A percentile compares a stretch with the other conserved stretches of the same genome.
Evolutionary conservation across 2,329 filamentous ascomycete species (phyloP).

Genomic region (Phoma sp.): DNA sequence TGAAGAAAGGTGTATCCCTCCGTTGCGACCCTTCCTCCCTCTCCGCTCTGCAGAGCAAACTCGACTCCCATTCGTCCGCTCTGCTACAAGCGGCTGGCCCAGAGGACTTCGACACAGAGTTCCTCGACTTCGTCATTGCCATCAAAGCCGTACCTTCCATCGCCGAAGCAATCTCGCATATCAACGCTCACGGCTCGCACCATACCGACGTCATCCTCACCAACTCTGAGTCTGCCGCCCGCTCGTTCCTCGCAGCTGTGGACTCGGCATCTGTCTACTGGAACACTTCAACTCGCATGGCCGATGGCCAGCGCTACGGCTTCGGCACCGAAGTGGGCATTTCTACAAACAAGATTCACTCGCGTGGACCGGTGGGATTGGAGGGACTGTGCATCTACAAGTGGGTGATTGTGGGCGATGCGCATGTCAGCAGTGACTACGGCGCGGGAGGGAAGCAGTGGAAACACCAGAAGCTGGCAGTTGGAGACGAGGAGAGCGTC

Average conservation of each 20-base stretch:
- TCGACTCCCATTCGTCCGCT: conserved; percentile 51
- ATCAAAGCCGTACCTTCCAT: conserved; percentile 75
- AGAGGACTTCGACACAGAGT: conserved; percentile 85
- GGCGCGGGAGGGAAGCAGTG: conserved; percentile 61
- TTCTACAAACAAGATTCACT: conserved; percentile 98
- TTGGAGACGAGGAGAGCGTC: conserved; percentile 36
- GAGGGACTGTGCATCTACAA: conserved; percentile 98
- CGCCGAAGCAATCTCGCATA: conserved; percentile 79
- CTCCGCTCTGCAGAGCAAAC: conserved; percentile 61
- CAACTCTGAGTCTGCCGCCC: conserved; percentile 68
- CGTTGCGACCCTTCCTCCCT: conserved; percentile 78
- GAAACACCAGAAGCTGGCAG: conserved; percentile 61
- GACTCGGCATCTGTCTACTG: conserved; percentile 95
- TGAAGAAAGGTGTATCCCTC: conserved; percentile 78
- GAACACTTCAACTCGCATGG: conserved; percentile 94
- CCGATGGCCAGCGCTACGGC: conserved; percentile 95
- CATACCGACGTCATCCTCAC: conserved; percentile 95
- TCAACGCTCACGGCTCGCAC: conserved; percentile 89
- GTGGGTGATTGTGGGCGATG: conserved; percentile 84
- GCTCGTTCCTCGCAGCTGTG: conserved; percentile 82
- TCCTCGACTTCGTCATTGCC: conserved; percentile 82
- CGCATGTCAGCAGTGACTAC: conserved; percentile 82
- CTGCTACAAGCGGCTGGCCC: conserved; percentile 70
- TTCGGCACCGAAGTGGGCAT: conserved; percentile 99
- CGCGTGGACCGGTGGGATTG: conserved; percentile 87